Percentiles rank a stretch among this genome's conserved stretches.
These are phyloP conservation scores for Aspergillus wentii DNA, from an alignment of 495 filamentous ascomycete genomes.

Conservation along the genomic window DNA sequence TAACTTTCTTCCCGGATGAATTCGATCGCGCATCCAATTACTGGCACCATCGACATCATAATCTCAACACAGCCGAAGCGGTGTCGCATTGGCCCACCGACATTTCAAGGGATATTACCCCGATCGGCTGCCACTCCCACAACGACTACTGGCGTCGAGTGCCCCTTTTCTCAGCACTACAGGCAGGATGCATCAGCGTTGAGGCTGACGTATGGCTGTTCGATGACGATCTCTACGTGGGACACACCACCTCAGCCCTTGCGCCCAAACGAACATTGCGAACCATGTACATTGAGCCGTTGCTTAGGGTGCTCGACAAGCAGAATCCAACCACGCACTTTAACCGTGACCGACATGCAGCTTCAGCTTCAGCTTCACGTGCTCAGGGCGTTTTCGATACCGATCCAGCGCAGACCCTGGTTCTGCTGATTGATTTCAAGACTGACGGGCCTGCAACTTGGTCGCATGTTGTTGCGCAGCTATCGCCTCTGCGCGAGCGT, in stretches of 20 bases:
- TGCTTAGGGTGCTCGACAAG: slow-evolving; percentile 45
- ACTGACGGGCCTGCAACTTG: slow-evolving; percentile 42
- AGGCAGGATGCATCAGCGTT: slow-evolving; percentile 61
- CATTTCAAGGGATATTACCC: slow-evolving; percentile 64
- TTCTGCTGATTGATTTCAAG: slow-evolving; percentile 73
- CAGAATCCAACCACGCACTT: slow-evolving; percentile 41
- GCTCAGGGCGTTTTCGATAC: slow-evolving; percentile 42
- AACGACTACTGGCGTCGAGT: slow-evolving; percentile 85
- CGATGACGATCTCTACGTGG: slow-evolving; percentile 60
- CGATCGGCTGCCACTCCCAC: slow-evolving; percentile 68
- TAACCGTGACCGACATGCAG: slow-evolving; percentile 6
- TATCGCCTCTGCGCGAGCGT: slow-evolving; percentile 61
- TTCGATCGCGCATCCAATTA: slow-evolving; percentile 40
- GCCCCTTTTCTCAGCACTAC: slow-evolving; percentile 63
- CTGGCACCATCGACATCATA: slow-evolving; percentile 45
- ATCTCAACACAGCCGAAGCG: slow-evolving; percentile 31
- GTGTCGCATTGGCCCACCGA: slow-evolving; percentile 67
- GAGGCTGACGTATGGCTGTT: slow-evolving; percentile 89
- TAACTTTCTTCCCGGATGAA: slow-evolving; percentile 53
- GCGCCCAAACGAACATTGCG: slow-evolving; percentile 45
- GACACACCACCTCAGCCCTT: slow-evolving; percentile 45
- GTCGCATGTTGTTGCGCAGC: slow-evolving; percentile 51
- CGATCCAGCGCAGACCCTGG: slow-evolving; percentile 53
- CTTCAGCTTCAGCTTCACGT: too few species aligned
- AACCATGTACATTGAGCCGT: slow-evolving; percentile 52